A percentile compares a stretch with the other conserved stretches of the same genome.
Evolutionary conservation across 1,284 basidiomycete species (phyloP).

Genomic region (Pseudomicrostroma phylloplanum): DNA sequence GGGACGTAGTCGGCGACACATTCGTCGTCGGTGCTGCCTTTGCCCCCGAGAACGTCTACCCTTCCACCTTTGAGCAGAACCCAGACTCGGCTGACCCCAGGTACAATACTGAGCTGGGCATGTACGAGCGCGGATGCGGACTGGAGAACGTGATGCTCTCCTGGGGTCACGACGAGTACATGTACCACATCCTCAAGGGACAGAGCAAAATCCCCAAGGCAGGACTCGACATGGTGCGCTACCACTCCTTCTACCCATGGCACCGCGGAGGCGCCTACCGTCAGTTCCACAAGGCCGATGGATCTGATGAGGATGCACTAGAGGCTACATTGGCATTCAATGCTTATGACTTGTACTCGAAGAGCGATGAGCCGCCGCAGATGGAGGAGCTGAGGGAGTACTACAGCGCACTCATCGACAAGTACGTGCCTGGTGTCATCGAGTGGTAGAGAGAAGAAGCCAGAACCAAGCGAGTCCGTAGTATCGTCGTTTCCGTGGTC

Average conservation of each 20-base stretch:
- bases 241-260: constrained; percentile 85
- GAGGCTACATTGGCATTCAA: constrained; percentile 61
- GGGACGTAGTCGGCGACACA: constrained; percentile 81
- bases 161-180: constrained; percentile 72
- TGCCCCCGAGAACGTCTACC: constrained; percentile 61
- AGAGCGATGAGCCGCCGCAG: constrained; percentile 67
- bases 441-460: constrained; percentile 5
- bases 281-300: constrained; percentile 18
- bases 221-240: constrained; percentile 82
- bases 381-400: constrained; percentile 67
- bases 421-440: constrained; percentile 60
- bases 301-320: constrained; percentile 23
- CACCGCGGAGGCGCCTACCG: constrained; percentile 33
- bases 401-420: constrained; percentile 71
- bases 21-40: constrained; percentile 74
- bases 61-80: constrained; percentile 73
- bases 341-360: constrained; percentile 85
- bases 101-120: constrained; percentile 73
- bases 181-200: constrained; percentile 31
- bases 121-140: constrained; percentile 76
- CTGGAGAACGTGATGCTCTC: constrained; percentile 83
- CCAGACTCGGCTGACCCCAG: constrained; percentile 67
- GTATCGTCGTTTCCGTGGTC: no score
- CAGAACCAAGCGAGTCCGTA: no score
- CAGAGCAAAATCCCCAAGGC: constrained; percentile 65